Conservation (phyloP, 441 rosid species). For the Erodium chrysanthum region DNA sequence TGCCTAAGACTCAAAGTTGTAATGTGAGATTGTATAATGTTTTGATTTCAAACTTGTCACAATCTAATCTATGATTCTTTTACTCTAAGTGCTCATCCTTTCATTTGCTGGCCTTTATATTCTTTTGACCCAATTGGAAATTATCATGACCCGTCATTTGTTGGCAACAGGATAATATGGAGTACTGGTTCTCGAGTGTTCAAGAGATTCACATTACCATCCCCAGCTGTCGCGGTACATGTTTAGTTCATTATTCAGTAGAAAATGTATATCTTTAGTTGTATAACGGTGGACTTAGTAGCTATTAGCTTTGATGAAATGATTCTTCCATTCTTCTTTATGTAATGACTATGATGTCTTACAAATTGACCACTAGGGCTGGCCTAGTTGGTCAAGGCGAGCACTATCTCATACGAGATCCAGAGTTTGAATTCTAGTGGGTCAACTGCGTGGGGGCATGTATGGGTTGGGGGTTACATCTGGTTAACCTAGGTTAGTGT, state of each 20-base stretch:
- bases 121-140: not conserved
- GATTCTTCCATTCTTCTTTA: not conserved
- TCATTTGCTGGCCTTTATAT: not conserved
- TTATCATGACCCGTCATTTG: not conserved
- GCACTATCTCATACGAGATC: no score
- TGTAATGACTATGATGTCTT: not conserved
- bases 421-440: no score
- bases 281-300: not conserved
- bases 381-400: no score
- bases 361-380: not conserved
- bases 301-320: not conserved
- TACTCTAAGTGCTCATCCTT: not conserved
- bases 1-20: not conserved
- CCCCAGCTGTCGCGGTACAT: constrained; percentile 55
- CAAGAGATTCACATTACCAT: constrained; percentile 71
- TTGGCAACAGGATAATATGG: constrained; percentile 62
- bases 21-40: not conserved
- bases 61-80: not conserved
- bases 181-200: constrained; percentile 64
- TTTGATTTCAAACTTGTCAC: not conserved
- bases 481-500: no score
- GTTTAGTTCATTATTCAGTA: constrained; percentile 1
- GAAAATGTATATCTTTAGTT: not conserved
- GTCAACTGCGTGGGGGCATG: no score
- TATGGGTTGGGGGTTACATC: no score